Percentiles rank a stretch among this genome's conserved stretches.
Evolutionary conservation across 345 rosid genomes (phyloP).

Genomic region (Lagerstroemia speciosa): DNA sequence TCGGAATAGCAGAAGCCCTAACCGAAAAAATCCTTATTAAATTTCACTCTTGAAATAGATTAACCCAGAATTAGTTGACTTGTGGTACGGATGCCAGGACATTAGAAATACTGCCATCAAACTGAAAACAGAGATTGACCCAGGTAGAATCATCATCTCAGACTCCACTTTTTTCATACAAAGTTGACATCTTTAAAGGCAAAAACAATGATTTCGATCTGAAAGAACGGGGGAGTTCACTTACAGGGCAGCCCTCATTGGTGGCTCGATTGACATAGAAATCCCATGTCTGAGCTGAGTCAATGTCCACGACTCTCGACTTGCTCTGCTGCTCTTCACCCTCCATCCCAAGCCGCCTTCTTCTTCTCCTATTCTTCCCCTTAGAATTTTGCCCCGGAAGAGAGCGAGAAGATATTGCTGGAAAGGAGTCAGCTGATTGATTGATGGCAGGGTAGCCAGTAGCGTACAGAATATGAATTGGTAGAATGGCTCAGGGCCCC

Average conservation of each 20-base stretch:
- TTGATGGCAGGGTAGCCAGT: background rate
- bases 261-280: constrained; percentile 48
- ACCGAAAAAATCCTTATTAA: background rate
- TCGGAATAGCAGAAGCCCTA: background rate
- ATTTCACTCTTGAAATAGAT: no score
- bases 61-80: no score
- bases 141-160: constrained; percentile 1
- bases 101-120: background rate
- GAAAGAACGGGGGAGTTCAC: constrained; percentile 9
- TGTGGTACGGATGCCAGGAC: background rate
- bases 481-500: background rate
- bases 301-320: constrained; percentile 51
- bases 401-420: background rate
- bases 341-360: constrained; percentile 21
- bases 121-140: background rate
- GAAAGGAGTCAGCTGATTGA: background rate
- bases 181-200: background rate
- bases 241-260: constrained; percentile 57
- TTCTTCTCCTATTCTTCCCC: background rate
- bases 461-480: no score
- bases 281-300: constrained; percentile 63
- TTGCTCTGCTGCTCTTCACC: constrained; percentile 32
- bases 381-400: background rate
- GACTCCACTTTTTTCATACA: background rate
- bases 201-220: background rate